A percentile compares a stretch with the other conserved stretches of the same genome.
These are phyloP conservation scores for Calocybe cyanea DNA, from an alignment of 768 basidiomycete genomes.

Conservation along the genomic window DNA sequence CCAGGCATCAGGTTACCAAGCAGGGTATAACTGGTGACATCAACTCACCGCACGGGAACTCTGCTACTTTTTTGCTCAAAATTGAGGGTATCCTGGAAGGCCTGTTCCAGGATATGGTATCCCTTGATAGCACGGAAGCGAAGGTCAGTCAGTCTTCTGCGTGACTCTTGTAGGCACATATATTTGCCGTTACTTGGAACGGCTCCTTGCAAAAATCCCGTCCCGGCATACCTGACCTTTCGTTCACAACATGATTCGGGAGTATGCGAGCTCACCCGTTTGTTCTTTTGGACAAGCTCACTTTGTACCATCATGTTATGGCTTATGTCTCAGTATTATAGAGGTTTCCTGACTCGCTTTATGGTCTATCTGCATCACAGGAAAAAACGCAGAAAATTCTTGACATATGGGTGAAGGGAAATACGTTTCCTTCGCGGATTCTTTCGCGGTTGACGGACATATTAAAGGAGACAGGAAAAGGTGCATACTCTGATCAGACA, in stretches of 20 bases:
- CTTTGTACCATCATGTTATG: conserved; percentile 25
- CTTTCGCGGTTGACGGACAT: conserved; percentile 69
- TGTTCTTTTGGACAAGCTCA: not conserved
- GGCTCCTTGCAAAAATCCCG: no score
- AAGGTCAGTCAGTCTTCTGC: conserved; percentile 65
- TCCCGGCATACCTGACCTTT: no score
- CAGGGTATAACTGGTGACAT: conserved; percentile 53
- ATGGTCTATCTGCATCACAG: conserved; percentile 47
- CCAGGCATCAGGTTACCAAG: conserved; percentile 65
- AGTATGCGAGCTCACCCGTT: not conserved
- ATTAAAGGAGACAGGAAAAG: conserved; percentile 72
- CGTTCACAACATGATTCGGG: not conserved
- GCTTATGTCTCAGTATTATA: conserved; percentile 27
- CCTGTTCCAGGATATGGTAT: conserved; percentile 80
- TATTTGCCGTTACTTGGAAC: no score
- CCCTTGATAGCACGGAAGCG: conserved; percentile 60
- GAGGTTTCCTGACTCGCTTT: conserved; percentile 38
- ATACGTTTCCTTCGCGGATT: conserved; percentile 80
- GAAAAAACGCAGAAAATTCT: conserved; percentile 97
- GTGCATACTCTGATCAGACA: conserved; percentile 74
- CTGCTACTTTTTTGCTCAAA: conserved; percentile 83
- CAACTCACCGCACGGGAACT: conserved; percentile 58
- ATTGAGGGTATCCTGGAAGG: conserved; percentile 89
- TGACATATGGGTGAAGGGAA: conserved; percentile 94
- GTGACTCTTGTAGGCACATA: no score